A percentile compares a stretch with the other conserved stretches of the same genome.
Conservation (phyloP, 1,284 basidiomycete genomes). For the Flammula alnicola region DNA sequence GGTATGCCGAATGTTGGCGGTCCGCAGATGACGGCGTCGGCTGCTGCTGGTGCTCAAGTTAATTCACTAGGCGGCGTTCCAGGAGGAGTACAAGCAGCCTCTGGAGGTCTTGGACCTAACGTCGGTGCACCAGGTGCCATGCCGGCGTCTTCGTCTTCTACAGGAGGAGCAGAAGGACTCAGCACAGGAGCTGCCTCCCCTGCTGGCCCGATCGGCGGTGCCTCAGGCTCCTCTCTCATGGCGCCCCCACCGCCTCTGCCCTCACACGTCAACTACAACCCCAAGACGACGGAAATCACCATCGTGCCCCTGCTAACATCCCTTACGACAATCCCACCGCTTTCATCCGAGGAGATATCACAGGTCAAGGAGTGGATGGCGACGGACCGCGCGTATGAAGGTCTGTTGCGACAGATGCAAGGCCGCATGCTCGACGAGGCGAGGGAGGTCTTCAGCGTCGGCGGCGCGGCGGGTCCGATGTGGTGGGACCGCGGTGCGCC, state of each 20-base stretch:
- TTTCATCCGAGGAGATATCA: slow-evolving; percentile 47
- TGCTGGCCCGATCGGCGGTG: too few species aligned
- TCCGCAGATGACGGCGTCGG: neutral
- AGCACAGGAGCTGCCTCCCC: too few species aligned
- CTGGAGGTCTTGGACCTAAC: neutral
- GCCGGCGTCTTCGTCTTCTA: neutral
- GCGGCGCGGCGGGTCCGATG: slow-evolving; percentile 8
- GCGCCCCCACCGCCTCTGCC: slow-evolving; percentile 36
- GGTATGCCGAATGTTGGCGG: neutral
- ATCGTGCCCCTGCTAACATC: slow-evolving; percentile 64
- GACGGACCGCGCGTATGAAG: slow-evolving; percentile 55
- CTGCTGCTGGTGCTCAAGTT: too few species aligned
- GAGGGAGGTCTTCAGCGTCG: slow-evolving; percentile 35
- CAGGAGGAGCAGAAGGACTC: too few species aligned
- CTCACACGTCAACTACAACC: slow-evolving; percentile 52
- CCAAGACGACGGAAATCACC: slow-evolving; percentile 66
- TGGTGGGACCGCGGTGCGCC: slow-evolving; percentile 24
- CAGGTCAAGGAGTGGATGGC: slow-evolving; percentile 49
- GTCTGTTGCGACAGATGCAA: slow-evolving; percentile 45
- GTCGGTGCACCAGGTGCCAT: neutral
- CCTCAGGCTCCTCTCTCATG: slow-evolving; percentile 9
- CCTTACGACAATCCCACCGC: slow-evolving; percentile 54
- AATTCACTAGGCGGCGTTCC: neutral
- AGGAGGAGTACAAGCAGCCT: neutral
- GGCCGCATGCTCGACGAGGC: slow-evolving; percentile 49